Base-by-base conservation (phyloP, 1,284 basidiomycete genomes). In the Ceratobasidium sp. region DNA sequence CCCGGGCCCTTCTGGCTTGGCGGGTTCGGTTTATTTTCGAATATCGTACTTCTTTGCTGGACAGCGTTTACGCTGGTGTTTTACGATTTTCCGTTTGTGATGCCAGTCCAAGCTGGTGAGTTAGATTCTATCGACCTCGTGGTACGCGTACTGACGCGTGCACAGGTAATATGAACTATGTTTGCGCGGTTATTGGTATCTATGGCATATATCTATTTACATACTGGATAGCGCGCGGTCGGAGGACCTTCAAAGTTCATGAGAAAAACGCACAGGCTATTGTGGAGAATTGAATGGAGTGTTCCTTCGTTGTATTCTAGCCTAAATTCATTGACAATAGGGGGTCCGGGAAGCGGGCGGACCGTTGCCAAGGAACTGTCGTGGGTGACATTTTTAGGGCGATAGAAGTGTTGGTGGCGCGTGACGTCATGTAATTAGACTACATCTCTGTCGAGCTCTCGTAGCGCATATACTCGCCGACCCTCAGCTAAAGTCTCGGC, bases 121-220 rank as follows among this genome's bases (percentile, higher is more conserved):
- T 53, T 23, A 39, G n/a, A 7, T 23, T 17, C 33, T 37, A 28
- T 20, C 15, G 20, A 8, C 13, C 13, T 35, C 42, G 11, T 42
- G 31, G 2, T 3, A 5, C 8, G 20, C 33, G 26, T n/a, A 23
- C 13, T 58, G 13, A 60, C 39, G 26, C n/a, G 10, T 15, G 15
- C 23, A n/a, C 11, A 74, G 71, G 71, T 17, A 75, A 75, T 39
- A 75, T 75, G 73, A 75, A 75, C 53, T 75, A 75, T 65, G 73
- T 66, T 13, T 45, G 73, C 31, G 73, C 31, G 20, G 73, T 75
- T 7, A 66, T 75, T 28, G 73, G 58, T 23, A 53, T 63, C n/a
- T 63, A 74, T 28, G 60, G 33, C 8, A 35, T 64, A 11, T 75
- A 64, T 53, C 49, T 75, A 8, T 56, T 54, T 33, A 26, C 17